Evolutionary conservation across 2,329 filamentous ascomycete genomes (phyloP).

Genomic region (Neophaeococcomyces mojaviensis): DNA sequence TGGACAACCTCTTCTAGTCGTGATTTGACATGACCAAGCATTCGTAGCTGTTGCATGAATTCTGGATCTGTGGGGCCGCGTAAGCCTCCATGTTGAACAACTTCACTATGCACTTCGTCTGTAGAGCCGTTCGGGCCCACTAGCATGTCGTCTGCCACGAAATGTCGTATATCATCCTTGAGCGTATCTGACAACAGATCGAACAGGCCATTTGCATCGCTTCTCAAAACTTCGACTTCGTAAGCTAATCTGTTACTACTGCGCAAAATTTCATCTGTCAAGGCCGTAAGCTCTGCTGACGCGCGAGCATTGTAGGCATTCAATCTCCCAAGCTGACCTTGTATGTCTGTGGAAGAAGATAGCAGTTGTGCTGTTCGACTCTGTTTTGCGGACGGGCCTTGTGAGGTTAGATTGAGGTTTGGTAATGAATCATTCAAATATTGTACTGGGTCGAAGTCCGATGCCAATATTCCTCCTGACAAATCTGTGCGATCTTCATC

Average conservation of each 20-base stretch:
- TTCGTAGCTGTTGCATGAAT: slow-evolving; percentile 72
- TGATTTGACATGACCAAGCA: slow-evolving; percentile 69
- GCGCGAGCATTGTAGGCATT: slow-evolving; percentile 81
- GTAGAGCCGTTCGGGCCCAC: background rate
- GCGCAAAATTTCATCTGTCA: slow-evolving; percentile 90
- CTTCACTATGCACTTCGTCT: slow-evolving; percentile 1
- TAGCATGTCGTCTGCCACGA: slow-evolving; percentile 50
- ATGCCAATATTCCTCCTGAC: slow-evolving; percentile 2
- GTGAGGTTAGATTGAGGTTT: slow-evolving; percentile 49
- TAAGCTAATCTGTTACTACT: slow-evolving; percentile 84
- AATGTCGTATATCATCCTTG: slow-evolving; percentile 62
- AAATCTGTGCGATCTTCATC: background rate
- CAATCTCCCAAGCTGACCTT: slow-evolving; percentile 76
- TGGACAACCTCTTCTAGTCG: slow-evolving; percentile 86
- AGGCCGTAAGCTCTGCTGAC: slow-evolving; percentile 70
- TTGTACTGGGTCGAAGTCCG: slow-evolving; percentile 68
- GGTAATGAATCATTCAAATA: slow-evolving; percentile 78
- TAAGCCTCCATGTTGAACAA: background rate
- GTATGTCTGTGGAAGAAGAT: slow-evolving; percentile 64
- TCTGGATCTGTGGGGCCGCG: slow-evolving; percentile 43
- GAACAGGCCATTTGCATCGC: slow-evolving; percentile 72
- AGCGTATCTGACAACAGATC: slow-evolving; percentile 70
- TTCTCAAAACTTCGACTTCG: slow-evolving; percentile 86
- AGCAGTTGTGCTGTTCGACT: slow-evolving; percentile 52
- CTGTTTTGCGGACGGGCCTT: slow-evolving; percentile 30